These are phyloP conservation scores for Penicillium turbatum DNA, from an alignment of 495 filamentous ascomycete species.

Conservation along the genomic window DNA sequence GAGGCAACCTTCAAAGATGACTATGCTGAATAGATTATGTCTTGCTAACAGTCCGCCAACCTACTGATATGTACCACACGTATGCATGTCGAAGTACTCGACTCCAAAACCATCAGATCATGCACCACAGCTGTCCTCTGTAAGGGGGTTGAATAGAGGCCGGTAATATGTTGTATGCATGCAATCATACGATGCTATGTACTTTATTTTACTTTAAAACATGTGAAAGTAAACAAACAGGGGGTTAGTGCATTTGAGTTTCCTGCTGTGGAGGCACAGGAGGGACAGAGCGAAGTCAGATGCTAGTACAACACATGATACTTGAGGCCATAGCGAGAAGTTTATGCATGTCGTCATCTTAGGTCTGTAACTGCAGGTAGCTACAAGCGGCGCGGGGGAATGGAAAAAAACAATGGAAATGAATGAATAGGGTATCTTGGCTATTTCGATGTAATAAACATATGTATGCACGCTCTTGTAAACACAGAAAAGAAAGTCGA, in stretches of 20 bases:
- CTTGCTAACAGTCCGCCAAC: background rate
- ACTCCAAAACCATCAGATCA: background rate
- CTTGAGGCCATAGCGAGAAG: background rate
- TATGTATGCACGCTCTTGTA: background rate
- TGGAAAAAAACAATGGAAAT: background rate
- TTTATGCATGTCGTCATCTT: background rate
- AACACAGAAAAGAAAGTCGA: background rate
- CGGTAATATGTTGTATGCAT: background rate
- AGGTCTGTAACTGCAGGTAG: background rate
- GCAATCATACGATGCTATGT: background rate
- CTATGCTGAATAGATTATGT: background rate
- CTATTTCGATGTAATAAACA: constrained; percentile 1
- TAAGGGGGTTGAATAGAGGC: background rate
- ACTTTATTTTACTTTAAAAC: constrained; percentile 5
- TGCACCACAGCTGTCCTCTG: background rate
- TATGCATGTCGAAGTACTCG: background rate
- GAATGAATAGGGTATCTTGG: constrained; percentile 4
- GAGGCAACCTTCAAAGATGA: background rate
- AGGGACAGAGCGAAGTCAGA: background rate
- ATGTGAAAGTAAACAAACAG: background rate
- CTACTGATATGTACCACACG: background rate
- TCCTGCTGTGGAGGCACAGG: background rate
- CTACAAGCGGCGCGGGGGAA: background rate
- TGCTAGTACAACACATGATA: too few species aligned
- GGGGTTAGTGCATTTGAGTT: background rate